These are phyloP conservation scores for Saccharomycopsis sp. DNA, from an alignment of 805 yeast genomes.

Conservation along the genomic window DNA sequence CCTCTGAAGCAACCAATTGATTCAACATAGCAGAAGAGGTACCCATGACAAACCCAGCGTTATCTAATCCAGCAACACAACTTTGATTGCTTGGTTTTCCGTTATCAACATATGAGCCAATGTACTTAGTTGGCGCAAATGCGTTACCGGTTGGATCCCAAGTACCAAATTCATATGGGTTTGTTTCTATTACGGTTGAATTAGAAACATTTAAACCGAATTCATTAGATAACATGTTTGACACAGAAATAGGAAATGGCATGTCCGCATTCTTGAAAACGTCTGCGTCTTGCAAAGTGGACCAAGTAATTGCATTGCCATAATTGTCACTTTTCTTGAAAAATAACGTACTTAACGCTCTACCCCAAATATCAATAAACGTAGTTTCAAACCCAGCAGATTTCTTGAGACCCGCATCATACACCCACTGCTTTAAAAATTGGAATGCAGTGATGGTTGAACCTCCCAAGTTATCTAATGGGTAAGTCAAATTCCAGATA, in stretches of 20 bases:
- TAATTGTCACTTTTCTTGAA: slow-evolving; percentile 43
- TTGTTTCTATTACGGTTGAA: slow-evolving; percentile 59
- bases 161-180: slow-evolving; percentile 73
- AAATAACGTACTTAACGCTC: slow-evolving; percentile 55
- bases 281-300: slow-evolving; percentile 37
- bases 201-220: slow-evolving; percentile 44
- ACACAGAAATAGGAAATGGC: slow-evolving; percentile 42
- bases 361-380: slow-evolving; percentile 60
- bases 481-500: slow-evolving; percentile 62
- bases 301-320: slow-evolving; percentile 41
- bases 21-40: slow-evolving; percentile 66
- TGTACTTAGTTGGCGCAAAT: slow-evolving; percentile 58
- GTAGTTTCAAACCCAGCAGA: slow-evolving; percentile 50
- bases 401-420: slow-evolving; percentile 38
- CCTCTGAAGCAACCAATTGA: background rate
- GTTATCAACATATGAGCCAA: slow-evolving; percentile 57
- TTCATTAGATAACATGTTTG: slow-evolving; percentile 29
- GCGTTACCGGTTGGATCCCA: slow-evolving; percentile 75
- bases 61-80: slow-evolving; percentile 69
- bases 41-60: slow-evolving; percentile 75
- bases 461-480: slow-evolving; percentile 59
- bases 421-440: slow-evolving; percentile 31
- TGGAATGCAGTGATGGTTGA: slow-evolving; percentile 33
- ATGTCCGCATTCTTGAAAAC: slow-evolving; percentile 39
- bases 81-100: slow-evolving; percentile 44